Percentiles rank a stretch among this genome's conserved stretches.
Conservation (phyloP, 805 yeast species). For the Yamadazyma paraphyllophila region DNA sequence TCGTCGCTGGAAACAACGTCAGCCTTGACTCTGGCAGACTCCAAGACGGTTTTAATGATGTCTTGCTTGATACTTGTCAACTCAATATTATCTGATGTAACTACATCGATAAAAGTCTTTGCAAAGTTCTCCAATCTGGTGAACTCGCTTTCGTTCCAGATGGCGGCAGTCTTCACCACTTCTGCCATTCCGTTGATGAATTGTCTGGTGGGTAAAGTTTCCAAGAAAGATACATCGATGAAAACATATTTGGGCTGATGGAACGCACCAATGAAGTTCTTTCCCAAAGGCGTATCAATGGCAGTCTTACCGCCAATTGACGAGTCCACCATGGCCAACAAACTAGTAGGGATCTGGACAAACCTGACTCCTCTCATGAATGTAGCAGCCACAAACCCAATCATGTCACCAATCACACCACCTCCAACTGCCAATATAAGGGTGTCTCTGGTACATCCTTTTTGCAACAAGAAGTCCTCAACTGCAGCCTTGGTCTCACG, state of each 20-base stretch:
- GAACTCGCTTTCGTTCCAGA: constrained; percentile 92
- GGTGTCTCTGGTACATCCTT: constrained; percentile 96
- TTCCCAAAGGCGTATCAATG: constrained; percentile 93
- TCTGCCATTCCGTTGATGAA: constrained; percentile 98
- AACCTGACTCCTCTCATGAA: constrained; percentile 97
- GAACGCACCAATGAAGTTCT: constrained; percentile 93
- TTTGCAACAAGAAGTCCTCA: constrained; percentile 77
- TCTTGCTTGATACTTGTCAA: constrained; percentile 69
- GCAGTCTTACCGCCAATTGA: constrained; percentile 99
- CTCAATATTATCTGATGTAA: constrained; percentile 44
- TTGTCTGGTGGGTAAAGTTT: constrained; percentile 87
- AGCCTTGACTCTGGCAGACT: constrained; percentile 87
- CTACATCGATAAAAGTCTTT: constrained; percentile 64
- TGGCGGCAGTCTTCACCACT: constrained; percentile 96
- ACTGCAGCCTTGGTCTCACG: constrained; percentile 88
- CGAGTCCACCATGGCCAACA: constrained; percentile 96
- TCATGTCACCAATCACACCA: constrained; percentile 98
- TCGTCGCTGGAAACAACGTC: constrained; percentile 92
- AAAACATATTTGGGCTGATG: constrained; percentile 93
- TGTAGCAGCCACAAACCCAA: constrained; percentile 98
- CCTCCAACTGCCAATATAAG: constrained; percentile 95
- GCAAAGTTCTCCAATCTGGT: constrained; percentile 79
- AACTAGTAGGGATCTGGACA: constrained; percentile 89
- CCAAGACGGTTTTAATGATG: constrained; percentile 73
- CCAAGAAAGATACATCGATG: constrained; percentile 83